Conservation (phyloP, 2,329 filamentous ascomycete species). For the Bipolaris zeicola region DNA sequence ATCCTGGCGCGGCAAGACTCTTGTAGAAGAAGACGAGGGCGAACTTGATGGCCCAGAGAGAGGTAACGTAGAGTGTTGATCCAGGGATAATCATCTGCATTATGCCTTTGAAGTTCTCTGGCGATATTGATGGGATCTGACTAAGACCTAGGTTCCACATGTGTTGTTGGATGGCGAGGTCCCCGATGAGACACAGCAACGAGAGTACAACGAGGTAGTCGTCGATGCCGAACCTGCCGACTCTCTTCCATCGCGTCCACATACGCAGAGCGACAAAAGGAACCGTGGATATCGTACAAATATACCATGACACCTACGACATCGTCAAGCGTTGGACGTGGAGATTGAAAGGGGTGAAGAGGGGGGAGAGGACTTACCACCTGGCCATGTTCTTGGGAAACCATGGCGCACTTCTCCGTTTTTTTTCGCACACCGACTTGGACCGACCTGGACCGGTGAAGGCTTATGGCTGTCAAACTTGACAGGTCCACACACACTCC, state of each 20-base stretch:
- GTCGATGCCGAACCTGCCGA: slow-evolving; percentile 37
- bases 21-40: slow-evolving; percentile 53
- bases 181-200: slow-evolving; percentile 36
- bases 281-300: slow-evolving; percentile 37
- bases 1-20: slow-evolving; percentile 45
- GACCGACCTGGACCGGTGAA: slow-evolving; percentile 8
- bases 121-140: slow-evolving; percentile 21
- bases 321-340: slow-evolving; percentile 7
- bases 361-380: slow-evolving; percentile 23
- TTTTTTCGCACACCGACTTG: neutral
- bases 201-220: slow-evolving; percentile 42
- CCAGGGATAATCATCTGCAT: slow-evolving; percentile 50
- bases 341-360: neutral
- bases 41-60: slow-evolving; percentile 51
- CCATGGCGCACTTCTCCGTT: slow-evolving; percentile 11
- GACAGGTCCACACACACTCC: neutral
- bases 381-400: slow-evolving; percentile 23
- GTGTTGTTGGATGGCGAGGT: slow-evolving; percentile 33
- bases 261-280: slow-evolving; percentile 39
- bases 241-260: slow-evolving; percentile 35
- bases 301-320: slow-evolving; percentile 43
- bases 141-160: slow-evolving; percentile 43
- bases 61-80: slow-evolving; percentile 50
- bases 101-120: slow-evolving; percentile 27
- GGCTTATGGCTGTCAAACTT: slow-evolving; percentile 1